phyloP scores from a whole-genome alignment of 2,329 filamentous ascomycete genomes.

The Stagonosporopsis vannaccii region DNA sequence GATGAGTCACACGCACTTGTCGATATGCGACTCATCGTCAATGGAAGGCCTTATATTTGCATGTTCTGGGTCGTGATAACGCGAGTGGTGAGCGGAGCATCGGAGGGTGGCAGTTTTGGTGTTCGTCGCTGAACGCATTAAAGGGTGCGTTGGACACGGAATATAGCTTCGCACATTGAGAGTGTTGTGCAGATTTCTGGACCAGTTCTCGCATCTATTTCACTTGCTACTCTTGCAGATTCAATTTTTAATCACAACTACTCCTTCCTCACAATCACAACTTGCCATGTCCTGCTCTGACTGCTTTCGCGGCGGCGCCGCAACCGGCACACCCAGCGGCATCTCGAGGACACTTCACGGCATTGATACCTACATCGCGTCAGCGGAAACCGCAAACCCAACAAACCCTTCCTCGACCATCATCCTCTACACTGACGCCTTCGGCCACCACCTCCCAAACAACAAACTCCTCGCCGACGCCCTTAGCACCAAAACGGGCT shows the following conservation, averaged over 20 bases:
- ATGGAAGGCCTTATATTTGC: not conserved
- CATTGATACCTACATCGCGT: constrained; percentile 30
- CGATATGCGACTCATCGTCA: not conserved
- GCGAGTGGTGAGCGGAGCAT: not conserved
- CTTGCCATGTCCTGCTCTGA: constrained; percentile 34
- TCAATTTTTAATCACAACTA: not conserved
- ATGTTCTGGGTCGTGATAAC: not conserved
- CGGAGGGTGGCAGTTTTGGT: not conserved
- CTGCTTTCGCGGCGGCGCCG: constrained; percentile 32
- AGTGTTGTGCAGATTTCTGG: too few species aligned
- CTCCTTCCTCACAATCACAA: not conserved
- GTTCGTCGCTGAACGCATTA: not conserved
- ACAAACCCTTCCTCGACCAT: constrained; percentile 22
- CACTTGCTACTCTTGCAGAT: not conserved
- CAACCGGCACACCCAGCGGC: constrained; percentile 26
- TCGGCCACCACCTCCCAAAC: constrained; percentile 34
- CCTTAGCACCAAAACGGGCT: constrained; percentile 22
- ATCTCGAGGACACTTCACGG: constrained; percentile 13
- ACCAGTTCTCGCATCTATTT: not conserved
- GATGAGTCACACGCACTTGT: not conserved
- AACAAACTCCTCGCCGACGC: constrained; percentile 36
- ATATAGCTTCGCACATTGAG: not conserved
- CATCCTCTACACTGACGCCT: constrained; percentile 35
- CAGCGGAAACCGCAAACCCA: not conserved
- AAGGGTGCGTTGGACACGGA: not conserved